Percentiles rank a stretch among this genome's conserved stretches.
Conservation (phyloP, 1,284 basidiomycete species). For the Schizopora paradoxa region DNA sequence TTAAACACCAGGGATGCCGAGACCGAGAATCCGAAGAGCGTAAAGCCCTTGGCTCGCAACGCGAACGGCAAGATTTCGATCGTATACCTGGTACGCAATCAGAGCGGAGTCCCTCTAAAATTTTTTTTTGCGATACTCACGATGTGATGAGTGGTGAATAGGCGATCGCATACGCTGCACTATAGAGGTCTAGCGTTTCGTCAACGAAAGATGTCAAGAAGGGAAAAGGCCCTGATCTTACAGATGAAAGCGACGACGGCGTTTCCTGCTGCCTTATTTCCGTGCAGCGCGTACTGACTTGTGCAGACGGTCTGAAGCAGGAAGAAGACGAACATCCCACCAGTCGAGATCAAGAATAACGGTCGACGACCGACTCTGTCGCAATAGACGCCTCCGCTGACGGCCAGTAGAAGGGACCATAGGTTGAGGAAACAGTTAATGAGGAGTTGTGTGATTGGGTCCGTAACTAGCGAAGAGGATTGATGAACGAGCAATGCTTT, state of each 20-base stretch:
- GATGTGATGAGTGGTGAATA: slow-evolving; percentile 27
- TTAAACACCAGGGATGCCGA: slow-evolving; percentile 33
- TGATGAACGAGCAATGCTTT: not conserved
- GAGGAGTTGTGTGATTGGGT: slow-evolving; percentile 17
- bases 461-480: slow-evolving; percentile 10
- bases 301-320: slow-evolving; percentile 21
- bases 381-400: slow-evolving; percentile 42
- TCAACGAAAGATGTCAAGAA: slow-evolving; percentile 7
- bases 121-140: slow-evolving; percentile 10
- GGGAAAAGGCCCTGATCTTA: slow-evolving; percentile 19
- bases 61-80: slow-evolving; percentile 34
- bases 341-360: slow-evolving; percentile 48
- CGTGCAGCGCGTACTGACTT: slow-evolving; percentile 18
- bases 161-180: slow-evolving; percentile 25
- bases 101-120: slow-evolving; percentile 11
- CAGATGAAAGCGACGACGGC: slow-evolving; percentile 33
- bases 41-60: slow-evolving; percentile 31
- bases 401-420: slow-evolving; percentile 47
- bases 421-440: slow-evolving; percentile 50
- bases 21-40: slow-evolving; percentile 24
- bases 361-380: slow-evolving; percentile 48
- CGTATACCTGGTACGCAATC: slow-evolving; percentile 29
- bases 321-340: slow-evolving; percentile 32
- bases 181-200: slow-evolving; percentile 23
- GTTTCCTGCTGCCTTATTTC: slow-evolving; percentile 21